Evolutionary conservation across 2,329 filamentous ascomycete genomes (phyloP).

Genomic region (Pseudogymnoascus sp.): DNA sequence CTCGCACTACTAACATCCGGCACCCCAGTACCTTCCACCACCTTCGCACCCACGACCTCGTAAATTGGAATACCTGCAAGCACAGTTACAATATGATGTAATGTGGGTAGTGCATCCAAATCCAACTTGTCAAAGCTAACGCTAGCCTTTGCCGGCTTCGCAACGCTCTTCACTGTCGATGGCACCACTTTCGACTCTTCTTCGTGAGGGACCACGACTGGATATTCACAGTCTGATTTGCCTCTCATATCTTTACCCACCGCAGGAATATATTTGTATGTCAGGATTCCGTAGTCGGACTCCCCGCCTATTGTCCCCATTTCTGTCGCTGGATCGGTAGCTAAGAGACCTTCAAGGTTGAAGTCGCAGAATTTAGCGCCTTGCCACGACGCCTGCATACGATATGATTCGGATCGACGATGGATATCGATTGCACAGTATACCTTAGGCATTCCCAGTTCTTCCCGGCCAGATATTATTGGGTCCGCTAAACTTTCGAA

Average conservation of each 20-base stretch:
- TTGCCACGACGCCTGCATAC: conserved; percentile 35
- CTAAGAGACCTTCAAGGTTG: conserved; percentile 31
- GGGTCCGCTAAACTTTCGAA: conserved; percentile 57
- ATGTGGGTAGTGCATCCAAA: conserved; percentile 51
- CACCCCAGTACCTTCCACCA: conserved; percentile 49
- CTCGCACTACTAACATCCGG: conserved; percentile 38
- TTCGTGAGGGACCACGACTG: conserved; percentile 26
- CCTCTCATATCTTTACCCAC: conserved; percentile 42
- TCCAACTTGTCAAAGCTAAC: conserved; percentile 45
- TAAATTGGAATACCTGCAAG: conserved; percentile 53
- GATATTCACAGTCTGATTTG: conserved; percentile 49
- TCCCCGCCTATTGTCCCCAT: conserved; percentile 31
- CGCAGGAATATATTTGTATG: conserved; percentile 52
- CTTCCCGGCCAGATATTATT: conserved; percentile 50
- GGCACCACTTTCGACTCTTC: conserved; percentile 26
- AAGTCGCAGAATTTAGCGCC: conserved; percentile 38
- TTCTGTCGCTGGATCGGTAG: conserved; percentile 17
- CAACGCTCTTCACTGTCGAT: neutral
- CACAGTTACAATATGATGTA: conserved; percentile 50
- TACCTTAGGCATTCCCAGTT: conserved; percentile 52
- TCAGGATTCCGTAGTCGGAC: conserved; percentile 40
- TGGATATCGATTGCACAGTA: conserved; percentile 41
- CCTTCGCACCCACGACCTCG: conserved; percentile 48
- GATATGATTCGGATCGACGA: conserved; percentile 50
- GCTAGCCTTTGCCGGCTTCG: conserved; percentile 30